These are phyloP conservation scores for Colletotrichum spinosum DNA, from an alignment of 2,329 filamentous ascomycete species.

Conservation along the genomic window DNA sequence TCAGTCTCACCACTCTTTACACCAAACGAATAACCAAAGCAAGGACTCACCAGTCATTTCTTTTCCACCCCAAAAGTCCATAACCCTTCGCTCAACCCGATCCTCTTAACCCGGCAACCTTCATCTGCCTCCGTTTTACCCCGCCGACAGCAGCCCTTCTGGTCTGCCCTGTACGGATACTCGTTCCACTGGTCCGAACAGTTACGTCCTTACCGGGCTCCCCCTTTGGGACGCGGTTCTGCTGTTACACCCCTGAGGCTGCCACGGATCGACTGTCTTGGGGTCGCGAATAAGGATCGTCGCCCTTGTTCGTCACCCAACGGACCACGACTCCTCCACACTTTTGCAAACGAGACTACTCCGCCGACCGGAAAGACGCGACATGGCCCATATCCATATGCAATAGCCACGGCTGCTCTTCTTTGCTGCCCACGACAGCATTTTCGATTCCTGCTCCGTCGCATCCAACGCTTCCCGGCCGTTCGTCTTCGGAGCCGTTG, in stretches of 20 bases:
- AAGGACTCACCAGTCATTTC: constrained; percentile 30
- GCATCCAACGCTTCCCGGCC: constrained; percentile 13
- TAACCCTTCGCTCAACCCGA: constrained; percentile 17
- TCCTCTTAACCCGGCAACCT: constrained; percentile 16
- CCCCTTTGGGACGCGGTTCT: constrained; percentile 21
- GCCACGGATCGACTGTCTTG: constrained; percentile 34
- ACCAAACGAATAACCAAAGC: constrained; percentile 18
- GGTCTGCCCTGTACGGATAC: background rate
- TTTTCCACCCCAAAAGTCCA: constrained; percentile 20
- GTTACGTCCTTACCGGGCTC: constrained; percentile 14
- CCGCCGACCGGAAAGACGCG: constrained; percentile 29
- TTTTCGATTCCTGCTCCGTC: constrained; percentile 20
- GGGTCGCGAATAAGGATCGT: constrained; percentile 37
- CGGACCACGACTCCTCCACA: constrained; percentile 19
- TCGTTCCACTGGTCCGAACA: constrained; percentile 13
- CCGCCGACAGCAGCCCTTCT: constrained; percentile 11
- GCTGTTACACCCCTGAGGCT: constrained; percentile 27
- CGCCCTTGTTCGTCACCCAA: constrained; percentile 33
- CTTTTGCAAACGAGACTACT: constrained; percentile 13
- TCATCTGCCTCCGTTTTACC: too few species aligned
- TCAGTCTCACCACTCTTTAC: constrained; percentile 32
- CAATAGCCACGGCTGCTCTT: constrained; percentile 32
- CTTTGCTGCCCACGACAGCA: constrained; percentile 20
- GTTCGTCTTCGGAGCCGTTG: constrained; percentile 29
- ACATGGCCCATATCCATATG: constrained; percentile 33